A percentile compares a stretch with the other conserved stretches of the same genome.
Evolutionary conservation across 2,329 filamentous ascomycete genomes (phyloP).

Genomic region (Chaetomium olivaceum): DNA sequence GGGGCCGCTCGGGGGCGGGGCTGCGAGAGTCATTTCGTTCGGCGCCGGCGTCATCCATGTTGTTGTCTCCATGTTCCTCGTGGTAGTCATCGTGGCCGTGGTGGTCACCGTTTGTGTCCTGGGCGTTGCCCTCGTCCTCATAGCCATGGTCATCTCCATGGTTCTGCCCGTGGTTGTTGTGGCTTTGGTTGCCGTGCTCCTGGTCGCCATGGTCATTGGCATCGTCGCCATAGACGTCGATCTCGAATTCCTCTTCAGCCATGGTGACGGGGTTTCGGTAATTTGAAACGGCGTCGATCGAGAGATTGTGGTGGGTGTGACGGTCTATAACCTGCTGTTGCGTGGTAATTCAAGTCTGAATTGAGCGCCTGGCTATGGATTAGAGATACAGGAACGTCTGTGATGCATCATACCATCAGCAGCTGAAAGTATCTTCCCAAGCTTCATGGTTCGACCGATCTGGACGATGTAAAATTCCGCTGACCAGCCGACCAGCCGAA

Average conservation of each 20-base stretch:
- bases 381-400: constrained; percentile 45
- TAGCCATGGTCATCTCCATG: constrained; percentile 4
- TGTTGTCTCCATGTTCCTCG: constrained; percentile 37
- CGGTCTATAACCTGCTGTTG: constrained; percentile 15
- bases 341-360: constrained; percentile 32
- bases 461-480: background rate
- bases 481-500: constrained; percentile 29
- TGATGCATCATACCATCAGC: constrained; percentile 40
- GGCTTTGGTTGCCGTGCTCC: constrained; percentile 43
- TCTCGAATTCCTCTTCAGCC: constrained; percentile 72
- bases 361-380: constrained; percentile 36
- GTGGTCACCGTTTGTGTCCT: constrained; percentile 32
- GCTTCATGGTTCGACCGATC: constrained; percentile 5
- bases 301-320: constrained; percentile 11
- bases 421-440: constrained; percentile 36
- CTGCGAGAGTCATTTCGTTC: constrained; percentile 37
- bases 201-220: constrained; percentile 47
- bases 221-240: constrained; percentile 69
- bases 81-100: constrained; percentile 45
- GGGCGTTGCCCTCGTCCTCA: constrained; percentile 36
- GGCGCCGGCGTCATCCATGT: constrained; percentile 38
- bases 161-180: constrained; percentile 34
- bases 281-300: constrained; percentile 12
- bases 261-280: constrained; percentile 42
- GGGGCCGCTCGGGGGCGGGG: constrained; percentile 40